Evolutionary conservation across 805 yeast genomes (phyloP), one percentile per base, ranked within the genome.

Genomic region (Kluyveromyces dobzhanskii): DNA sequence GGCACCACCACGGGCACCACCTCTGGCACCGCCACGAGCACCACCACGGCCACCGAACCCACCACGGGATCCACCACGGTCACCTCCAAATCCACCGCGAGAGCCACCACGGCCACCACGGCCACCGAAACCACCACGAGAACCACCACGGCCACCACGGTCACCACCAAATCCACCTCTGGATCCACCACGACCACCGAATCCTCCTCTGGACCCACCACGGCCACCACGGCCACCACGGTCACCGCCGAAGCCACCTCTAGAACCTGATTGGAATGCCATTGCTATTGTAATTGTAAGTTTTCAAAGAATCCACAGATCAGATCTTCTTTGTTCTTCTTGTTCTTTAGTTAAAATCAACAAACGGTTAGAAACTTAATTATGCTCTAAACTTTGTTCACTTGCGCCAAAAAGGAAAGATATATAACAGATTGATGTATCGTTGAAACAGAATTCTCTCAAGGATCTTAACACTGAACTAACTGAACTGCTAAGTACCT

Each of bases 1-100:
- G 48, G 90, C 88, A 66, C 92, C 94, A 50, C 88, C 90, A 46
- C 78, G 54, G 44, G 78, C 81, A 58, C 84, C 87, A 51, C 85
- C 79, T 48, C 82, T 65, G 33, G 71, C 69, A 44, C 80, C 76
- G 42, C 83, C 76, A 42, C 75, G 60, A 39, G 65, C 51, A 43
- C 69, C 71, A 49, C 77, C 64, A 43, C 69, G 43, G 44, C 66
- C 67, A 49, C 72, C 67, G 70, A 55, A 33, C 68, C 81, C 80
- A 48, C 83, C 76, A 44, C 74, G 57, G 38, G 69, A 63, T 35
- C 75, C 69, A 39, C 69, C 57, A 27, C 64, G 56, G 38, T 65
- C 64, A 37, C 64, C 58, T 25, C 57, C 44, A 7, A 13, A 30
- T 16, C 68, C 61, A 41, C 71, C 71, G 42, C 78, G 69, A 34